These are phyloP conservation scores for Cornus kousa DNA, from an alignment of 148 eudicot species.

Conservation along the genomic window DNA sequence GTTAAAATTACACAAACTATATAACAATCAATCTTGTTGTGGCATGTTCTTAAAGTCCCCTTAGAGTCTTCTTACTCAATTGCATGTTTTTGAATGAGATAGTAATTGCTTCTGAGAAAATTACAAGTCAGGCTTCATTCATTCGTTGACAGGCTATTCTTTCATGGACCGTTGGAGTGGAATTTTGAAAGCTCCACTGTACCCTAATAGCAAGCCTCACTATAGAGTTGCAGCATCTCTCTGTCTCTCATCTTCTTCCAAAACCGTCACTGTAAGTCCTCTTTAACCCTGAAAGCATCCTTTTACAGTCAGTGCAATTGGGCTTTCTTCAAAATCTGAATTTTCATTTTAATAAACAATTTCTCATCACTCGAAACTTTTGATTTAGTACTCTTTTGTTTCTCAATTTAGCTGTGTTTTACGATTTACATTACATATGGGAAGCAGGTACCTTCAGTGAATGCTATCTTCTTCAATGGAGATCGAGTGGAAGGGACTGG, in stretches of 20 bases:
- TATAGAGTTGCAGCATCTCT: slow-evolving; percentile 82
- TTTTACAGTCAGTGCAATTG: background rate
- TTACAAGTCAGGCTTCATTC: background rate
- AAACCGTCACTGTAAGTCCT: slow-evolving; percentile 52
- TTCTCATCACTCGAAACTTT: background rate
- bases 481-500: slow-evolving; percentile 81
- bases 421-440: background rate
- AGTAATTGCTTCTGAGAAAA: background rate
- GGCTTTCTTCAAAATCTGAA: background rate
- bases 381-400: background rate
- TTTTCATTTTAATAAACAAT: background rate
- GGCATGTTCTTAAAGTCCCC: background rate
- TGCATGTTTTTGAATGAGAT: background rate
- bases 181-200: slow-evolving; percentile 60
- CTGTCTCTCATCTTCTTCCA: slow-evolving; percentile 53
- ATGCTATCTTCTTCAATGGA: slow-evolving; percentile 83
- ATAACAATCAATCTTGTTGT: background rate
- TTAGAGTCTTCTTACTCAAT: background rate
- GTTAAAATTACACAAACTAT: background rate
- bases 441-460: slow-evolving; percentile 68
- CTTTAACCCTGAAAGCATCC: background rate
- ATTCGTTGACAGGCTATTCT: slow-evolving; percentile 6
- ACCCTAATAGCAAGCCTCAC: slow-evolving; percentile 31
- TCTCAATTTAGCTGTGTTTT: background rate
- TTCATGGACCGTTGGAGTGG: slow-evolving; percentile 90